Evolutionary conservation across 805 yeast species (phyloP).

Genomic region (Maudiozyma pseudohumilis): DNA sequence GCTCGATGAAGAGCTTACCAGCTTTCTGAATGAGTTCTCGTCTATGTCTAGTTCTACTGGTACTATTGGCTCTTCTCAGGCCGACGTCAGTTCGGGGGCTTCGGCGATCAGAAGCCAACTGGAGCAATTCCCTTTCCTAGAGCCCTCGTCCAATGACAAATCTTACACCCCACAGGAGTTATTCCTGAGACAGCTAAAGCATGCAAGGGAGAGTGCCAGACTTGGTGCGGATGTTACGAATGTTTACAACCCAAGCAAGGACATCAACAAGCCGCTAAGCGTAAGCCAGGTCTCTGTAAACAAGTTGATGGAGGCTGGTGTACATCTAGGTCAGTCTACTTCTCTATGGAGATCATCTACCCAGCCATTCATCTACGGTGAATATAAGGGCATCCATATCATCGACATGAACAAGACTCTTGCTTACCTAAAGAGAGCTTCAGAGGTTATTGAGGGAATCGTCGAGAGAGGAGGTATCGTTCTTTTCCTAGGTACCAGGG

Average conservation of each 20-base stretch:
- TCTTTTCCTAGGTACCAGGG: slow-evolving; percentile 74
- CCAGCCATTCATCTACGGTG: slow-evolving; percentile 81
- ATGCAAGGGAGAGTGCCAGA: slow-evolving; percentile 41
- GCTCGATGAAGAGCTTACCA: slow-evolving; percentile 24
- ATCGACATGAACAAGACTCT: slow-evolving; percentile 84
- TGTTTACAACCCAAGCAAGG: slow-evolving; percentile 62
- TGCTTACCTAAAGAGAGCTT: slow-evolving; percentile 64
- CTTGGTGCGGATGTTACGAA: slow-evolving; percentile 55
- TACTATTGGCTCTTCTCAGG: neutral
- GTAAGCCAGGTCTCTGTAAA: slow-evolving; percentile 53
- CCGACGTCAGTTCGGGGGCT: neutral
- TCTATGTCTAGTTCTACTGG: neutral
- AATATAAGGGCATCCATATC: slow-evolving; percentile 80
- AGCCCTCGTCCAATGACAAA: slow-evolving; percentile 47
- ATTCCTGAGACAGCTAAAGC: slow-evolving; percentile 60
- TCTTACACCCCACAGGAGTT: slow-evolving; percentile 74
- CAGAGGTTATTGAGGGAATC: slow-evolving; percentile 75
- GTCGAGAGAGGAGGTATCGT: slow-evolving; percentile 79
- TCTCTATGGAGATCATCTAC: slow-evolving; percentile 69
- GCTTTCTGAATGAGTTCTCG: slow-evolving; percentile 20
- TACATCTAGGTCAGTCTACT: slow-evolving; percentile 89
- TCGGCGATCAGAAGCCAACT: slow-evolving; percentile 3
- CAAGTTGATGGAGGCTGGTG: slow-evolving; percentile 79
- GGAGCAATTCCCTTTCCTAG: slow-evolving; percentile 44
- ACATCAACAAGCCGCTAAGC: slow-evolving; percentile 48